Percentiles rank a stretch among this genome's conserved stretches.
These are phyloP conservation scores for Globisporangium nodosum DNA, from an alignment of 352 stramenopile genomes.

Conservation along the genomic window DNA sequence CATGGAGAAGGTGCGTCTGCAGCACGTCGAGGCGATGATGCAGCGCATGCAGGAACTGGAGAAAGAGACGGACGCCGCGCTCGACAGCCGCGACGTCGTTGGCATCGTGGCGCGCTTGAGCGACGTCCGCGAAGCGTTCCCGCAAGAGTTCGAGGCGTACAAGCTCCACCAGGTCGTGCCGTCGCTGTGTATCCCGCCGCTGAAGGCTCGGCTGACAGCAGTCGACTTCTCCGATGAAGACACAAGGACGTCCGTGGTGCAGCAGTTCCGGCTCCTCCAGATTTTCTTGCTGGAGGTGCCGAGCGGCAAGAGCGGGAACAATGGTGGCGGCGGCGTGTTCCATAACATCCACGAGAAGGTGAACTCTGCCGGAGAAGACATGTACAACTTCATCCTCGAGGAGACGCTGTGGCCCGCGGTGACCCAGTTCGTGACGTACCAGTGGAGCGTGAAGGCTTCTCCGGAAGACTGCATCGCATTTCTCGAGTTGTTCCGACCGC, in stretches of 20 bases:
- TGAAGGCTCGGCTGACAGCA: slow-evolving; percentile 43
- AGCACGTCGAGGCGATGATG: slow-evolving; percentile 43
- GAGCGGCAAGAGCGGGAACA: background rate
- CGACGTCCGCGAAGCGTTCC: slow-evolving; percentile 37
- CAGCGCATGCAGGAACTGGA: slow-evolving; percentile 38
- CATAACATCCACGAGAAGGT: slow-evolving; percentile 65
- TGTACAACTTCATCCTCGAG: slow-evolving; percentile 79
- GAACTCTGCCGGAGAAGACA: slow-evolving; percentile 42
- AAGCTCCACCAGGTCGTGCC: slow-evolving; percentile 65
- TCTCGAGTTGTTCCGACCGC: slow-evolving; percentile 40
- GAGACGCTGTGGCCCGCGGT: slow-evolving; percentile 66
- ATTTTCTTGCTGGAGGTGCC: slow-evolving; percentile 53
- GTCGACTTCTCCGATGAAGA: slow-evolving; percentile 25
- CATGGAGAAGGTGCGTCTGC: slow-evolving; percentile 47
- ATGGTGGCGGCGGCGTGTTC: slow-evolving; percentile 22
- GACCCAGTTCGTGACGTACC: slow-evolving; percentile 59
- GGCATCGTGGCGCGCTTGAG: slow-evolving; percentile 36
- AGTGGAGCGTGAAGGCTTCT: slow-evolving; percentile 43
- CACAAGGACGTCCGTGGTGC: slow-evolving; percentile 11
- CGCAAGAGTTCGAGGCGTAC: slow-evolving; percentile 69
- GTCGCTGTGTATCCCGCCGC: slow-evolving; percentile 53
- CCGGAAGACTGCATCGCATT: slow-evolving; percentile 34
- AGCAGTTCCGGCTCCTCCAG: slow-evolving; percentile 53
- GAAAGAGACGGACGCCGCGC: slow-evolving; percentile 14
- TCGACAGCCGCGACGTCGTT: slow-evolving; percentile 23